Evolutionary conservation across 805 yeast genomes (phyloP).

Genomic region (Myxozyma neotropica): DNA sequence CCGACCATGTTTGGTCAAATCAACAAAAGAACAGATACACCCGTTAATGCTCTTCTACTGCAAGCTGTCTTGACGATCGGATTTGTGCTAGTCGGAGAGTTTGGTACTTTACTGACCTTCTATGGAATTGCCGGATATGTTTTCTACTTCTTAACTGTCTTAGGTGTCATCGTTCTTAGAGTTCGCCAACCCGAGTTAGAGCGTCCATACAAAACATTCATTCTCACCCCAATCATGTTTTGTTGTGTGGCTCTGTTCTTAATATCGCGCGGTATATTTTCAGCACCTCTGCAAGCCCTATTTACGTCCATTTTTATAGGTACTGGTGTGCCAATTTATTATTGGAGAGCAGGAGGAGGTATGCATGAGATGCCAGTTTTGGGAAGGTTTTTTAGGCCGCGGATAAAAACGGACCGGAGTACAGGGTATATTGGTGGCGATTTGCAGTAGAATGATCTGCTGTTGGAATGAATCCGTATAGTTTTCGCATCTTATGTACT

Average conservation of each 20-base stretch:
- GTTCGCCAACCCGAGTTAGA: slow-evolving; percentile 42
- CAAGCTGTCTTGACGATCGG: slow-evolving; percentile 40
- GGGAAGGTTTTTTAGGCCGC: slow-evolving; percentile 21
- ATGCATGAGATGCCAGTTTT: slow-evolving; percentile 21
- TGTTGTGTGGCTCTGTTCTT: slow-evolving; percentile 46
- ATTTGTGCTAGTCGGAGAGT: slow-evolving; percentile 46
- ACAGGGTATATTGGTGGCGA: slow-evolving; percentile 9
- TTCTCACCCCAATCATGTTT: slow-evolving; percentile 44
- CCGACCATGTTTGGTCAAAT: slow-evolving; percentile 41
- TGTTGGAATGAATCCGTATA: not conserved
- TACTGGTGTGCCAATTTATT: slow-evolving; percentile 42
- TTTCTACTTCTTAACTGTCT: slow-evolving; percentile 40
- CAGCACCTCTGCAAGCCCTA: slow-evolving; percentile 42
- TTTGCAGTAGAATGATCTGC: not conserved
- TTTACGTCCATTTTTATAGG: slow-evolving; percentile 39
- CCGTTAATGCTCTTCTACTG: slow-evolving; percentile 43
- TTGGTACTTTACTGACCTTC: slow-evolving; percentile 43
- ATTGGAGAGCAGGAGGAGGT: slow-evolving; percentile 32
- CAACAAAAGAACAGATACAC: slow-evolving; percentile 39
- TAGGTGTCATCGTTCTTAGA: slow-evolving; percentile 45
- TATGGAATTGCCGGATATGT: slow-evolving; percentile 38
- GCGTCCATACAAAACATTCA: slow-evolving; percentile 45
- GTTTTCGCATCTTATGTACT: not conserved
- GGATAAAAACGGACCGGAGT: not conserved
- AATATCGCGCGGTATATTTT: slow-evolving; percentile 41